These are phyloP conservation scores for Tetrapyrgos nigripes DNA, from an alignment of 1,284 basidiomycete genomes.

Conservation along the genomic window DNA sequence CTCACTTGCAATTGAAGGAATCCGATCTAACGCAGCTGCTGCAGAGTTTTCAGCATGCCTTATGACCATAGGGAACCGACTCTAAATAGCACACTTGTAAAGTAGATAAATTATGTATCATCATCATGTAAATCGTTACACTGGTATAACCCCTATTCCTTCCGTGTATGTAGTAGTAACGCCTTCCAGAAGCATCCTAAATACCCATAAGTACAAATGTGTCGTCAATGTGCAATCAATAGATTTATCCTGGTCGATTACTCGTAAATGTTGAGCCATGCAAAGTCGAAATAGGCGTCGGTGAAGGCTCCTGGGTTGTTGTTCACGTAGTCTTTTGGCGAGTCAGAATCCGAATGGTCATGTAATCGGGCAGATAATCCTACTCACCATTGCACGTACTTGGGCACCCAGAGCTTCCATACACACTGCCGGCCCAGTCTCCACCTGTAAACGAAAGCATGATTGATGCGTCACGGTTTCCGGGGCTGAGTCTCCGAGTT, in stretches of 20 bases:
- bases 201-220: too few species aligned
- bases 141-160: too few species aligned
- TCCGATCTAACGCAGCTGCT: too few species aligned
- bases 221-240: too few species aligned
- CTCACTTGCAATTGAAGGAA: too few species aligned
- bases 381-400: conserved; percentile 55
- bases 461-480: background rate
- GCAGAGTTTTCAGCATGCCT: too few species aligned
- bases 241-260: too few species aligned
- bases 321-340: conserved; percentile 58
- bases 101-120: too few species aligned
- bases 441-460: conserved; percentile 45
- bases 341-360: background rate
- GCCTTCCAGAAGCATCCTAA: background rate
- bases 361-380: background rate
- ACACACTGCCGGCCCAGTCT: conserved; percentile 63
- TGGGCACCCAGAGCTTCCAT: conserved; percentile 52
- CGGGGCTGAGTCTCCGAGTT: background rate
- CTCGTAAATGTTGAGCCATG: conserved; percentile 48
- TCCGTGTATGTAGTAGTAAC: too few species aligned
- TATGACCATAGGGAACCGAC: too few species aligned
- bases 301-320: conserved; percentile 68
- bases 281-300: conserved; percentile 74
- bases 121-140: too few species aligned
- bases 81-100: too few species aligned